Conservation (phyloP, 2,329 filamentous ascomycete genomes). For the Talaromyces funiculosus region DNA sequence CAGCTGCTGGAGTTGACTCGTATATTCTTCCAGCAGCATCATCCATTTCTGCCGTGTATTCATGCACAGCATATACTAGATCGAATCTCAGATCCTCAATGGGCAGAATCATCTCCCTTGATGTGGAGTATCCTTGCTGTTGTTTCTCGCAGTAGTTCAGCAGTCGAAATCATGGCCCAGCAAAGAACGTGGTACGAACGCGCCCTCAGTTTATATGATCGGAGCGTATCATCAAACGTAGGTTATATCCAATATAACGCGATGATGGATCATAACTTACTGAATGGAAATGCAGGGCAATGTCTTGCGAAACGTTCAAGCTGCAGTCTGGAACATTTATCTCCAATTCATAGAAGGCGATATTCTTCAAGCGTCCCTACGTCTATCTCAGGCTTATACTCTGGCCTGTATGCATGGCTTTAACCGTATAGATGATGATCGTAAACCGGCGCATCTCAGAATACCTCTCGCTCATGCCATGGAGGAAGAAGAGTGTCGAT, state of each 20-base stretch:
- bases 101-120: neutral
- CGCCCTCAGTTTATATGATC: neutral
- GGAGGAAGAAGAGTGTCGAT: constrained; percentile 6
- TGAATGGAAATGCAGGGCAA: neutral
- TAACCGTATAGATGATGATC: constrained; percentile 3
- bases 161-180: neutral
- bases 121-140: neutral
- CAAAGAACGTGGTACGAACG: neutral
- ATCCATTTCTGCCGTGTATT: neutral
- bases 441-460: neutral
- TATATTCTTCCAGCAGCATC: constrained; percentile 3
- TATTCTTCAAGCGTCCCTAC: neutral
- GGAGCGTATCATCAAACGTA: neutral
- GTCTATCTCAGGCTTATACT: neutral
- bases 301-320: neutral
- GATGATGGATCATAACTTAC: neutral
- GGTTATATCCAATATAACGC: neutral
- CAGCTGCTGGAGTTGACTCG: neutral
- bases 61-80: neutral
- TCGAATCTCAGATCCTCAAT: neutral
- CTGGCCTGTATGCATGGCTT: constrained; percentile 3
- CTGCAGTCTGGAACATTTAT: constrained; percentile 1
- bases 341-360: neutral
- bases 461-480: neutral
- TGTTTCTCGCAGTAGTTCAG: neutral